A percentile compares a stretch with the other conserved stretches of the same genome.
Conservation (phyloP, 208 protist species). For the Borovskyia barvae region DNA sequence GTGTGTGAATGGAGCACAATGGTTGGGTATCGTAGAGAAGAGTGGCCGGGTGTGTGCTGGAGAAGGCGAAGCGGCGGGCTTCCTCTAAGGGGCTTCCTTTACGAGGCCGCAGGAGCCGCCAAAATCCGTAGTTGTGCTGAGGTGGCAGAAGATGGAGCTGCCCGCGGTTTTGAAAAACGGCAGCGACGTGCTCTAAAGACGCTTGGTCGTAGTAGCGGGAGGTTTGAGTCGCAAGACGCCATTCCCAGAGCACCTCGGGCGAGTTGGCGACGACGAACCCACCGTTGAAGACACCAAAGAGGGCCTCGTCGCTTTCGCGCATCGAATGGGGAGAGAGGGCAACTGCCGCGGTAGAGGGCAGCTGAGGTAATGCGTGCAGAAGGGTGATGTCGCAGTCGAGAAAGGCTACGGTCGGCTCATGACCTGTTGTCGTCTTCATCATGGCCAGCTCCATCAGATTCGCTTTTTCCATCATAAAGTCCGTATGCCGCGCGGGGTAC, state of each 20-base stretch:
- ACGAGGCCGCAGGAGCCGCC: constrained; percentile 67
- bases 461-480: constrained; percentile 91
- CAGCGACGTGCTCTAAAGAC: constrained; percentile 61
- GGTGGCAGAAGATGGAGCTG: constrained; percentile 44
- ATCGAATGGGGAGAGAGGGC: constrained; percentile 74
- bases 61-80: constrained; percentile 53
- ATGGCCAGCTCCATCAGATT: constrained; percentile 74
- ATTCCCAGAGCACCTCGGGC: constrained; percentile 46
- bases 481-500: constrained; percentile 67
- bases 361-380: constrained; percentile 36
- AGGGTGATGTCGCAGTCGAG: constrained; percentile 78
- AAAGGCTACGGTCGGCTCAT: constrained; percentile 35
- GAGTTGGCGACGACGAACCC: constrained; percentile 50
- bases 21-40: constrained; percentile 59
- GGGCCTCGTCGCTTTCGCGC: constrained; percentile 32
- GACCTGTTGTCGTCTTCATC: constrained; percentile 4
- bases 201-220: constrained; percentile 82
- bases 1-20: constrained; percentile 73
- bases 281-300: constrained; percentile 80
- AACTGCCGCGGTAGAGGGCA: constrained; percentile 30
- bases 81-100: constrained; percentile 25
- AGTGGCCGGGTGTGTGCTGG: background rate
- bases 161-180: constrained; percentile 16
- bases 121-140: constrained; percentile 87
- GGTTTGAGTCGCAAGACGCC: constrained; percentile 50